A percentile compares a stretch with the other conserved stretches of the same genome.
Conservation (phyloP, 129 eudicot species). For the Chrysanthemum seticuspe region DNA sequence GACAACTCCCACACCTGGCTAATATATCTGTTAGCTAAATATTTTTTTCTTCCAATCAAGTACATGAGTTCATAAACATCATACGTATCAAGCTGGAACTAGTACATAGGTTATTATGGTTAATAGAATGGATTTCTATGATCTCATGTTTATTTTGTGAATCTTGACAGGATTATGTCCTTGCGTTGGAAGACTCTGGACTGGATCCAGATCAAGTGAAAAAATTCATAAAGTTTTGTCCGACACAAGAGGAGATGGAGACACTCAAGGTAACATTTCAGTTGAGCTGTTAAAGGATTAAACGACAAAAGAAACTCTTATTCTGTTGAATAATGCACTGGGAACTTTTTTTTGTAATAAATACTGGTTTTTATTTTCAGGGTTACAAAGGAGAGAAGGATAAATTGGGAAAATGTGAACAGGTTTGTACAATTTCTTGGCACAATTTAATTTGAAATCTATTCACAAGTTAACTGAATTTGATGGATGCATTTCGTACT, state of each 20-base stretch:
- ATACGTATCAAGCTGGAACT: too few species aligned
- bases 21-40: too few species aligned
- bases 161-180: constrained; percentile 63
- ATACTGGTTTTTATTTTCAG: constrained; percentile 35
- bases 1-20: neutral
- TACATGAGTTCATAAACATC: too few species aligned
- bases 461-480: too few species aligned
- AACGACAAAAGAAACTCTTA: neutral
- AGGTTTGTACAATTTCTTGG: too few species aligned
- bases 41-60: too few species aligned
- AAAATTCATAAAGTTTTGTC: constrained; percentile 87
- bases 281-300: neutral
- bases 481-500: too few species aligned
- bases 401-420: constrained; percentile 28
- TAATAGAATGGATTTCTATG: too few species aligned
- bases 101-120: too few species aligned
- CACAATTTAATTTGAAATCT: too few species aligned
- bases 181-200: constrained; percentile 80
- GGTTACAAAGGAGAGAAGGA: constrained; percentile 79
- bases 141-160: neutral
- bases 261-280: constrained; percentile 62
- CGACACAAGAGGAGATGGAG: constrained; percentile 92
- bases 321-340: too few species aligned
- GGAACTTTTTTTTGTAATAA: too few species aligned
- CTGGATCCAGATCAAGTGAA: constrained; percentile 90